Conservation (phyloP, 192 early-diverging fungal species). For the Podila horticola region DNA sequence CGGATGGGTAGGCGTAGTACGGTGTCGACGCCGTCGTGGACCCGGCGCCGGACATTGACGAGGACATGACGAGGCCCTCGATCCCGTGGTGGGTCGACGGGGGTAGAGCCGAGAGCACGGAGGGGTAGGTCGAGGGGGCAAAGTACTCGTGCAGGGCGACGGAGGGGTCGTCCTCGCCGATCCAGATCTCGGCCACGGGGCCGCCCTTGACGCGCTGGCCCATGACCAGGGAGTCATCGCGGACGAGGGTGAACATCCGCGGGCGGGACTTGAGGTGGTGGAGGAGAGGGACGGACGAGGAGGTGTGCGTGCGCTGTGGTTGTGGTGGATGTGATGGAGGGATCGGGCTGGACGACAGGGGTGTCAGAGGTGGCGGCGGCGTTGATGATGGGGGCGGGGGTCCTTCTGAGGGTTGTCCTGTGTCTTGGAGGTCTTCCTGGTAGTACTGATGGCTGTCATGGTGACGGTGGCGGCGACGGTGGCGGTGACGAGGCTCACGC, state of each 20-base stretch:
- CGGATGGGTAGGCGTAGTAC: background rate
- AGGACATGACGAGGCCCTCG: no score
- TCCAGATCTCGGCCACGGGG: slow-evolving; percentile 35
- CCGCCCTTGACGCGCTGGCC: slow-evolving; percentile 32
- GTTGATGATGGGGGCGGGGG: background rate
- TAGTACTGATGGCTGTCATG: background rate
- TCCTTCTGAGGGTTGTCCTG: background rate
- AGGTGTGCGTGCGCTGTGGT: background rate
- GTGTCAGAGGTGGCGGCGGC: no score
- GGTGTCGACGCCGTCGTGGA: background rate
- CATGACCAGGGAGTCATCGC: slow-evolving; percentile 23
- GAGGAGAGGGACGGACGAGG: background rate
- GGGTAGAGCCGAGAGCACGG: no score
- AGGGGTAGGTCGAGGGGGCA: no score
- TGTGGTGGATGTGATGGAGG: background rate
- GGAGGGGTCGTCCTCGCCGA: slow-evolving; percentile 7
- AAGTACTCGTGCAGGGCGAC: no score
- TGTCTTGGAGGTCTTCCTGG: background rate
- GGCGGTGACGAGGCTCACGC: background rate
- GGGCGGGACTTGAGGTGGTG: background rate
- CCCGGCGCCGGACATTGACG: background rate
- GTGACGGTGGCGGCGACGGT: background rate
- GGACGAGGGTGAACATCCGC: slow-evolving; percentile 11
- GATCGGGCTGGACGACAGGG: no score
- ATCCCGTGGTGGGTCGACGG: no score